Percentiles rank a stretch among this genome's conserved stretches.
phyloP scores from a whole-genome alignment of 2,329 filamentous ascomycete species.

The Fusarium verticillioides region DNA sequence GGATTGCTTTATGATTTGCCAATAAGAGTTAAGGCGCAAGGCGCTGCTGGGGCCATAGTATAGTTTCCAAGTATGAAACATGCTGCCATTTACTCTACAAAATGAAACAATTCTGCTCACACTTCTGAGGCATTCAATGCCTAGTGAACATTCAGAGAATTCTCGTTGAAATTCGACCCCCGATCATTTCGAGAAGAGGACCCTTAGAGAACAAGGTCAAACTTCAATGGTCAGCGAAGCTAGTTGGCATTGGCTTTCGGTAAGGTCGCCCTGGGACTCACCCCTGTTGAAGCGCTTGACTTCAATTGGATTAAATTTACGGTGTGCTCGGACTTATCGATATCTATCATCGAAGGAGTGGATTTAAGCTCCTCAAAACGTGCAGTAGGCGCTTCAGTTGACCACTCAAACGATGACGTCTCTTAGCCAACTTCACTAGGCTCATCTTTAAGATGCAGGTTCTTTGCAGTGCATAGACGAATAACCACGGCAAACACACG shows the following conservation, averaged over 20 bases:
- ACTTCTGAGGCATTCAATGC: not conserved
- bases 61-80: not conserved
- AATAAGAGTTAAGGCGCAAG: slow-evolving; percentile 15
- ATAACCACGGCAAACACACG: not conserved
- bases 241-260: not conserved
- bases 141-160: not conserved
- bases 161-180: not conserved
- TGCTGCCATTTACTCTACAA: not conserved
- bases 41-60: too few relatives aligned
- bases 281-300: not conserved
- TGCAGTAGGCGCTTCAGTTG: slow-evolving; percentile 12
- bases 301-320: not conserved
- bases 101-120: not conserved
- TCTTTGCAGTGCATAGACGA: slow-evolving; percentile 1
- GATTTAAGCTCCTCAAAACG: slow-evolving; percentile 28
- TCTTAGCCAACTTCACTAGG: not conserved
- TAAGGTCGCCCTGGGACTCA: not conserved
- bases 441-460: not conserved
- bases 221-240: not conserved
- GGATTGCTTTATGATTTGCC: slow-evolving; percentile 19
- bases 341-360: slow-evolving; percentile 8
- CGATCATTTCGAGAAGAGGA: not conserved
- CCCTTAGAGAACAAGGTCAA: not conserved
- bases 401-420: slow-evolving; percentile 1
- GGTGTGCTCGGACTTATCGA: not conserved